Conservation (phyloP, 2,329 filamentous ascomycete genomes). For the Ophiosphaerella narmari region DNA sequence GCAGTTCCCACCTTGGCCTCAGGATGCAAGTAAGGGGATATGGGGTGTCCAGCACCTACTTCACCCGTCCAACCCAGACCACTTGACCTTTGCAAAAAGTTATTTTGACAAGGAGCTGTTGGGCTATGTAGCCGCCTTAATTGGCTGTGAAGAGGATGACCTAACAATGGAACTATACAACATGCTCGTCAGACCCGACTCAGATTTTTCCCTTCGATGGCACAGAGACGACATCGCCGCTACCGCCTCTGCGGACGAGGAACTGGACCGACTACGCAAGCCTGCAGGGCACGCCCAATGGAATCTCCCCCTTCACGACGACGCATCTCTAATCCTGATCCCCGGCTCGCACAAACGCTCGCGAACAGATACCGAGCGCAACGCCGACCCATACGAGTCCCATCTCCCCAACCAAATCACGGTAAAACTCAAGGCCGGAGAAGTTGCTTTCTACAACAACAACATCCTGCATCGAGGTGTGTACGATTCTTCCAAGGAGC, state of each 20-base stretch:
- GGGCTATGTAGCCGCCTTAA: constrained; percentile 65
- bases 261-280: constrained; percentile 63
- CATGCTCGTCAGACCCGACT: constrained; percentile 74
- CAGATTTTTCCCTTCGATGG: constrained; percentile 77
- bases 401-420: constrained; percentile 66
- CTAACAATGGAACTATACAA: constrained; percentile 90
- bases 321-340: constrained; percentile 72
- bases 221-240: constrained; percentile 81
- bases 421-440: constrained; percentile 72
- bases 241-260: constrained; percentile 68
- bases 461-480: constrained; percentile 80
- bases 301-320: constrained; percentile 80
- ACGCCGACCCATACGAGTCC: constrained; percentile 67
- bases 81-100: constrained; percentile 64
- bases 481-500: constrained; percentile 63
- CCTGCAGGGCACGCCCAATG: constrained; percentile 80
- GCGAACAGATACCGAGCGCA: constrained; percentile 70
- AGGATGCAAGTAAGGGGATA: constrained; percentile 67
- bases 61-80: constrained; percentile 70
- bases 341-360: constrained; percentile 76
- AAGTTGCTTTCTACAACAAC: constrained; percentile 87
- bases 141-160: constrained; percentile 58
- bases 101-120: constrained; percentile 76
- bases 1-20: constrained; percentile 86
- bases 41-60: constrained; percentile 90